Base-by-base conservation (phyloP, 75 land plant genomes). In the Ceratopteris richardii region DNA sequence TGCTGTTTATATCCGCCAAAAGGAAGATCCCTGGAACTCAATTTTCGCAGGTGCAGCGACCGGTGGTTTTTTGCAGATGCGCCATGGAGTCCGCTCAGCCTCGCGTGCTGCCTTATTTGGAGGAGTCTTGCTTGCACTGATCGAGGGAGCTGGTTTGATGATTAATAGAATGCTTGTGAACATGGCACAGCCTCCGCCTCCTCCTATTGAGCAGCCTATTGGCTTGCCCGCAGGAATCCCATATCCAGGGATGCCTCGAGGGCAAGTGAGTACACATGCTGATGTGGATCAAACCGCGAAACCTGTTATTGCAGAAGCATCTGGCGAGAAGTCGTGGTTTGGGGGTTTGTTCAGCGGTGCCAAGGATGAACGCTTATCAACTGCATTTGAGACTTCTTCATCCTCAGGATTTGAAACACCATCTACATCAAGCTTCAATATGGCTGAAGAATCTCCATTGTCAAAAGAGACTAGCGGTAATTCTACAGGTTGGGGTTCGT, bases 21-120 rank as follows among this genome's bases (percentile, higher is more conserved):
- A 91, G 65, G 97, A 91, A 70, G 97, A 91, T 52, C 97, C 97
- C 0, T 91, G 97, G 97, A 91, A 91, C 65, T 88, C 97, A 19
- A 88, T 91, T 61, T 58, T 83, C 29, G 88, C 97, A 11, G 97
- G 89, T 19, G 94, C 94, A 29, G 86, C 89, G 30, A 84, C 97
- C 1, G 97, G 94, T 14, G 89, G 97, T 6, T 81, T 90, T 52
- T 75, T 91, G n/a, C 71, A 68, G 56, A 71, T 91, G 76, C 72
- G 97, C 7, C 90, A 84, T 51, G 97, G 88, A 0, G 62, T 74
- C 12, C 62, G 62, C 36, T 57, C 87, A 22, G 75, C 96, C 17
- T 42, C 78, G 26, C 55, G 75, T 17, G 82, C 86, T 5, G 94
- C 97, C 9, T 17, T 77, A 0, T 77, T 82, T 51, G 94, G 97